Evolutionary conservation across 1,284 basidiomycete genomes (phyloP).

Genomic region (Paramarasmius palmivorus): DNA sequence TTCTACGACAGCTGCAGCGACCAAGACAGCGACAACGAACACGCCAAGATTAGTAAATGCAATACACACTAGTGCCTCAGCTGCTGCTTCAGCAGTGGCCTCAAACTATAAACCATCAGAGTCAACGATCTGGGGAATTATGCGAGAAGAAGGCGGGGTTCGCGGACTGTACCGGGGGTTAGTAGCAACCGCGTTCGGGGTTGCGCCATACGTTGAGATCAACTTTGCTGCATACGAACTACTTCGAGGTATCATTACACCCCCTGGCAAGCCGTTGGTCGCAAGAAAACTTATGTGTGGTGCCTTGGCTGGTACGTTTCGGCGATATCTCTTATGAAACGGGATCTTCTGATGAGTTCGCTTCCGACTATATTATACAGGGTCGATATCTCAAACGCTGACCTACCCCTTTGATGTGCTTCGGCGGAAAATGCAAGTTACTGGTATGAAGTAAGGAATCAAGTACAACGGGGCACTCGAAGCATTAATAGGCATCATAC

Average conservation of each 20-base stretch:
- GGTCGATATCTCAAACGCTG: slow-evolving; percentile 87
- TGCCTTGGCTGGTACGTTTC: slow-evolving; percentile 66
- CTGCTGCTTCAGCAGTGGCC: slow-evolving; percentile 19
- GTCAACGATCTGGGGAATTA: slow-evolving; percentile 83
- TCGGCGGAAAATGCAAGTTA: slow-evolving; percentile 93
- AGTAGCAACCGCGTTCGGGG: slow-evolving; percentile 86
- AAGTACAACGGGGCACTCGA: slow-evolving; percentile 82
- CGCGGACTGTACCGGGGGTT: slow-evolving; percentile 87
- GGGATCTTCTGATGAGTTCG: slow-evolving; percentile 9
- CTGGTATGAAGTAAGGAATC: slow-evolving; percentile 74
- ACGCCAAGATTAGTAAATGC: slow-evolving; percentile 45
- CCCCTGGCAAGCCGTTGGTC: slow-evolving; percentile 69
- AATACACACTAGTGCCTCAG: slow-evolving; percentile 52
- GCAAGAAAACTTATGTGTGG: slow-evolving; percentile 72
- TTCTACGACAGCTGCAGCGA: slow-evolving; percentile 5
- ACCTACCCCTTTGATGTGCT: slow-evolving; percentile 97
- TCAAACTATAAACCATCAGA: slow-evolving; percentile 50
- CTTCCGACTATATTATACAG: slow-evolving; percentile 30
- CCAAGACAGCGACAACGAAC: no score
- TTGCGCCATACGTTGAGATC: slow-evolving; percentile 91
- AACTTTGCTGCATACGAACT: slow-evolving; percentile 84
- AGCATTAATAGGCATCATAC: slow-evolving; percentile 70
- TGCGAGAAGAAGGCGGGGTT: slow-evolving; percentile 89
- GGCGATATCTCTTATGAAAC: not conserved
- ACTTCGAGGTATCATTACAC: slow-evolving; percentile 70